These are phyloP conservation scores for Stylonectria norvegica DNA, from an alignment of 2,329 filamentous ascomycete species.

Conservation along the genomic window DNA sequence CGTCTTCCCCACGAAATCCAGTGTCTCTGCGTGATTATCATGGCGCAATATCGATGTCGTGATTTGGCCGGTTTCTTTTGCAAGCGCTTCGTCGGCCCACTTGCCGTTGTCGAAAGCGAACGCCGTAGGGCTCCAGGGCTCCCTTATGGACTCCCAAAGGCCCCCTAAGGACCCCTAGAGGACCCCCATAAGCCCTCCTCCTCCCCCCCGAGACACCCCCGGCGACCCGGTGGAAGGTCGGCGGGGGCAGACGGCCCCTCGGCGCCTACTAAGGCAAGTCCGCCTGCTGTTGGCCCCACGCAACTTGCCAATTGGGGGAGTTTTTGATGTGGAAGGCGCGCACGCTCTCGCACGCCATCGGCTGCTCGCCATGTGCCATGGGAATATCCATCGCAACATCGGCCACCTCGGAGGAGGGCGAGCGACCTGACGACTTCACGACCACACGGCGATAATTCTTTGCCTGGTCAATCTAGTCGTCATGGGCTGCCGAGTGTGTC, in stretches of 20 bases:
- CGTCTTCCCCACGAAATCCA: too few relatives aligned
- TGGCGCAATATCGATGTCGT: neutral
- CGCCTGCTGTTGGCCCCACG: too few relatives aligned
- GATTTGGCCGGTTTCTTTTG: neutral
- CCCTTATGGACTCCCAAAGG: neutral
- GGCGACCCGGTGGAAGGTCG: neutral
- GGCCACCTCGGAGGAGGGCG: slow-evolving; percentile 16
- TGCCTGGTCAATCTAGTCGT: slow-evolving; percentile 17
- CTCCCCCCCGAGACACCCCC: neutral
- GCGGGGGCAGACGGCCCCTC: neutral
- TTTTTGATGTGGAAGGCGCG: too few relatives aligned
- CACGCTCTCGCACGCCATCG: slow-evolving; percentile 30
- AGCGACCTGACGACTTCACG: too few relatives aligned
- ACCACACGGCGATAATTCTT: slow-evolving; percentile 11
- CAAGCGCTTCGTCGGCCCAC: slow-evolving; percentile 1
- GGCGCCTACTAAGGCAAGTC: slow-evolving; percentile 2
- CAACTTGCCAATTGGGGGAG: too few relatives aligned
- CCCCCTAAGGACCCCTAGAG: neutral
- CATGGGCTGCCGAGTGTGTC: slow-evolving; percentile 41
- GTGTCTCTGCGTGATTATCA: too few relatives aligned
- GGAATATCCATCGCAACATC: slow-evolving; percentile 12
- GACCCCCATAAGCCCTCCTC: too few relatives aligned
- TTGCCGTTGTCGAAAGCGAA: too few relatives aligned
- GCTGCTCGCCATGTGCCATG: slow-evolving; percentile 26
- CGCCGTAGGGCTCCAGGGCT: neutral